These are phyloP conservation scores for Hymenoscyphus occultus DNA, from an alignment of 2,329 filamentous ascomycete species.

Conservation along the genomic window DNA sequence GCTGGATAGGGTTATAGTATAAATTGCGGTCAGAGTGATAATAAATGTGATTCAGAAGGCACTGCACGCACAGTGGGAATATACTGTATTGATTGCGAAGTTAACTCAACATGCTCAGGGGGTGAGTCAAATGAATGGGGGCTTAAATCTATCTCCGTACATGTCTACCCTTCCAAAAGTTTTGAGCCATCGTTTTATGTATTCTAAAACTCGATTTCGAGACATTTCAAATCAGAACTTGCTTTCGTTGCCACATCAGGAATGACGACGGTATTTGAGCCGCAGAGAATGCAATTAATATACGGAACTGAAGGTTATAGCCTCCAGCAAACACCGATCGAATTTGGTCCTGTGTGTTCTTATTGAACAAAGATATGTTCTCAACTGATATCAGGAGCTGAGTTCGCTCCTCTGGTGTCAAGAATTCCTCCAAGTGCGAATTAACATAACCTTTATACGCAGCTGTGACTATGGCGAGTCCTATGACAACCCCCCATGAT, in stretches of 20 bases:
- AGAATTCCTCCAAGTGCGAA: neutral
- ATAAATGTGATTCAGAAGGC: neutral
- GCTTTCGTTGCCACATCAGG: constrained; percentile 3
- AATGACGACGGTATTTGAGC: neutral
- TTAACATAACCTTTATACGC: constrained; percentile 6
- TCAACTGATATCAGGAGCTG: neutral
- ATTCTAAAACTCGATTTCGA: neutral
- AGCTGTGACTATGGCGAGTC: constrained; percentile 8
- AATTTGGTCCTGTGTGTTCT: neutral
- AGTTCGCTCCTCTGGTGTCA: neutral
- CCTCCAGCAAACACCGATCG: neutral
- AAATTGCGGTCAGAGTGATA: neutral
- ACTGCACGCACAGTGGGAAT: neutral
- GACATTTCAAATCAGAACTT: neutral
- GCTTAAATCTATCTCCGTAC: neutral
- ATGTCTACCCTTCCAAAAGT: neutral
- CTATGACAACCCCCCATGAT: constrained; percentile 5
- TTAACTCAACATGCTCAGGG: too few species aligned
- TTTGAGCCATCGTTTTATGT: neutral
- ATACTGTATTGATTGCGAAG: neutral
- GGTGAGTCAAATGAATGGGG: neutral
- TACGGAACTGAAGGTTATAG: constrained; percentile 1
- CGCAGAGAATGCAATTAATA: neutral
- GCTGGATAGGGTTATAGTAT: neutral
- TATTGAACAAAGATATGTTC: neutral